These are phyloP conservation scores for Yarrowia sp. DNA, from an alignment of 805 yeast genomes.

Conservation along the genomic window DNA sequence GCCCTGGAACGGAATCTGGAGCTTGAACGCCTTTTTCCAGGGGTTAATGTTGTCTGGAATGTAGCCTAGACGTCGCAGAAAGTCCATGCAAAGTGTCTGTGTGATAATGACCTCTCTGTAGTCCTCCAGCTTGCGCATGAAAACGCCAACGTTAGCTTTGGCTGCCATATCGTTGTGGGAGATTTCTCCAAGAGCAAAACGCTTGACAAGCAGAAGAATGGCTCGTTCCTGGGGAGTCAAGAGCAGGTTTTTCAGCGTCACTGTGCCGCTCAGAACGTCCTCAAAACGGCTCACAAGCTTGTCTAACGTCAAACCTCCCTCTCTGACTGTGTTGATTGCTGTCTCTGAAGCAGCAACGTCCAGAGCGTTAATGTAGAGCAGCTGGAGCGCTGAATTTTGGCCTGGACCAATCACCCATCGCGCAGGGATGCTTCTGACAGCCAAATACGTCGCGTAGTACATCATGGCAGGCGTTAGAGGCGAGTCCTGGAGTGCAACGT, in stretches of 20 bases:
- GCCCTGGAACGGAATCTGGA: constrained; percentile 11
- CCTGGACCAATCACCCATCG: constrained; percentile 8
- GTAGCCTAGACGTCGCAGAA: background rate
- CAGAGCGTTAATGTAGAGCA: constrained; percentile 7
- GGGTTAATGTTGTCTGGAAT: constrained; percentile 8
- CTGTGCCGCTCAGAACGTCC: background rate
- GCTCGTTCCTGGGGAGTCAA: background rate
- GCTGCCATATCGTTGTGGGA: constrained; percentile 28
- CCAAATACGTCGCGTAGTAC: constrained; percentile 16
- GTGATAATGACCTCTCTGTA: background rate
- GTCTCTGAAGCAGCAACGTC: background rate
- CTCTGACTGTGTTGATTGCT: constrained; percentile 9
- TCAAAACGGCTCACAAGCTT: background rate
- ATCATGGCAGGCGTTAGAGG: constrained; percentile 6
- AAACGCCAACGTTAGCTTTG: constrained; percentile 27
- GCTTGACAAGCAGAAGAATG: constrained; percentile 25
- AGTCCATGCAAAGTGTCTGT: constrained; percentile 1
- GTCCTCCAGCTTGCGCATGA: background rate
- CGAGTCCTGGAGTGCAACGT: background rate
- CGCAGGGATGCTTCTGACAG: constrained; percentile 16
- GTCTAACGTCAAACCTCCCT: background rate
- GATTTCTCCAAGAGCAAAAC: constrained; percentile 32
- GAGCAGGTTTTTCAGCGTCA: background rate
- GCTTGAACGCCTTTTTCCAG: constrained; percentile 1
- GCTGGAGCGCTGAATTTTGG: background rate